These are phyloP conservation scores for Cinnamomum micranthum DNA, from an alignment of 164 flowering plant species.

Conservation along the genomic window DNA sequence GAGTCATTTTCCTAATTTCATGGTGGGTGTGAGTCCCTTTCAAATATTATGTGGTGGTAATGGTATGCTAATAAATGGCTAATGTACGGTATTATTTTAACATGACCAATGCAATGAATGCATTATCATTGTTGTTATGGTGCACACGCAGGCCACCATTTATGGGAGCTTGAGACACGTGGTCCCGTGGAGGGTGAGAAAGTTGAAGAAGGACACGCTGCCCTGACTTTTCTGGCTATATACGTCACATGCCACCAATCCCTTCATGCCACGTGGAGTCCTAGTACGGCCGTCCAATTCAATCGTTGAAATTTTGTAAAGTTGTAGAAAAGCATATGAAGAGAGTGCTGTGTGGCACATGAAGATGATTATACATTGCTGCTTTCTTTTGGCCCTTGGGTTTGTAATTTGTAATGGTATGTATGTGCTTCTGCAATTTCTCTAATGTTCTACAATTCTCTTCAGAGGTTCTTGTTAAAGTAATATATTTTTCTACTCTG, in stretches of 20 bases:
- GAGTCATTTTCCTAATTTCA: neutral
- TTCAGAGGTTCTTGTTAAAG: too few species aligned
- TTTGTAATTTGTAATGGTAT: too few species aligned
- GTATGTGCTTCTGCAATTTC: too few species aligned
- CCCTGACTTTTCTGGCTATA: neutral
- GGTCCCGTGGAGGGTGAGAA: constrained; percentile 43
- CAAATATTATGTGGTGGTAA: neutral
- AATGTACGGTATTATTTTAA: neutral
- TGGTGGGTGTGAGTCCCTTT: neutral
- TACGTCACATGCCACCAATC: neutral
- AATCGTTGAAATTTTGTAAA: neutral
- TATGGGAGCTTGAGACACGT: constrained; percentile 50
- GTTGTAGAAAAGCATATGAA: too few species aligned
- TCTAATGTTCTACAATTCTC: too few species aligned
- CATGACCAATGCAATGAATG: neutral
- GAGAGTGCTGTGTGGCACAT: too few species aligned
- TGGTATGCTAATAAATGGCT: neutral
- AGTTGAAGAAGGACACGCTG: constrained; percentile 12
- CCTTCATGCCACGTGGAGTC: neutral
- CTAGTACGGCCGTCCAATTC: too few species aligned
- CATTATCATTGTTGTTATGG: neutral
- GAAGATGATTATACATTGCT: too few species aligned
- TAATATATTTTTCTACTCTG: too few species aligned
- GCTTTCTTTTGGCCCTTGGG: too few species aligned
- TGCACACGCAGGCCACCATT: constrained; percentile 37